Base-by-base conservation (phyloP, 2,329 filamentous ascomycete genomes). In the Fusarium zealandicum region DNA sequence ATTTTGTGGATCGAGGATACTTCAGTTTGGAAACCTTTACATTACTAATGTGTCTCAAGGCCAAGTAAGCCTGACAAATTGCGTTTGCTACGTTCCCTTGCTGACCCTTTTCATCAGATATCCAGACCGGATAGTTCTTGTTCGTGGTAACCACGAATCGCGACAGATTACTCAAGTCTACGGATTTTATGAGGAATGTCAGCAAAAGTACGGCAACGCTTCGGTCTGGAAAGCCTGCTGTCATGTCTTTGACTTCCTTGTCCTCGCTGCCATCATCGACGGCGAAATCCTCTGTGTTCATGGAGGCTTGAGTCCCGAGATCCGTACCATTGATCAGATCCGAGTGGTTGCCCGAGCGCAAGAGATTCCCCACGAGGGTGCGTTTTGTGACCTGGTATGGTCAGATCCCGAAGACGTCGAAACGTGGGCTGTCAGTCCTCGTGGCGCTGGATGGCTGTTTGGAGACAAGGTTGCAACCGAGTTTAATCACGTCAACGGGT, bases 221-320 rank as follows among this genome's bases (percentile, higher is more conserved):
- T 97, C 96, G 41, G 95, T 99, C n/a, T 99, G 95, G 95, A 96
- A 99, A 75, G 95, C 96, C 54, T 99, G 97, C 75, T 99, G 95
- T 61, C 95, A 99, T 73, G 96, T 99, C 77, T 99, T 99, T 74
- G 95, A 99, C 75, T 99, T 96, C 75, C 85, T 99, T 25, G 96
- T 96, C 3, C 82, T 99, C 17, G 95, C 92, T 50, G 96, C 96
- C 58, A 96, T 99, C 63, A 96, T 99, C 68, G 96, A 99, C 71
- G 90, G 97, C 69, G 92, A 97, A 71, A 96, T 99, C 57, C 96
- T 99, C 70, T 99, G 95, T 73, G 95, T 99, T 27, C 95, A 99
- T 75, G 95, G 95, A 68, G 95, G 90, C 31, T 80, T 95, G 31
- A 93, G 90, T 48, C 90, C 90, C 2, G 91, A 91, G 69, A 98